These are phyloP conservation scores for Elsinoe ampelina DNA, from an alignment of 2,329 filamentous ascomycete species.

Conservation along the genomic window DNA sequence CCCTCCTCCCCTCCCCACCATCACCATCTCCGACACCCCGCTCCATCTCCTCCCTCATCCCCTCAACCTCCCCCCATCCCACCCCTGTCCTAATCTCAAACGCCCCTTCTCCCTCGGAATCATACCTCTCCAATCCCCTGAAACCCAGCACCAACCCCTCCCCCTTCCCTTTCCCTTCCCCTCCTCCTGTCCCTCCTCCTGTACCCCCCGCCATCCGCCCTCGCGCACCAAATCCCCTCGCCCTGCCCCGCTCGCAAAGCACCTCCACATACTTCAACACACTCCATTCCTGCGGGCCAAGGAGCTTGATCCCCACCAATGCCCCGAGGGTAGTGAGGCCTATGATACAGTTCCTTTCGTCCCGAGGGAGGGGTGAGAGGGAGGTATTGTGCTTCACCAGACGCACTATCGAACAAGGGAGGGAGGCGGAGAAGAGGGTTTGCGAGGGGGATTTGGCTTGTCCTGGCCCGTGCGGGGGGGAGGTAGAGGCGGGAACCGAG, in stretches of 20 bases:
- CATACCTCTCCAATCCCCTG: neutral
- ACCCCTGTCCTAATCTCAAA: slow-evolving; percentile 14
- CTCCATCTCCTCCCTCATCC: slow-evolving; percentile 19
- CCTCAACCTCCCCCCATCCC: neutral
- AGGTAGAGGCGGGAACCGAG: slow-evolving; percentile 7
- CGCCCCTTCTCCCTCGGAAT: slow-evolving; percentile 23
- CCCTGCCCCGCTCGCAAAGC: slow-evolving; percentile 35
- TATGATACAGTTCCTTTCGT: slow-evolving; percentile 40
- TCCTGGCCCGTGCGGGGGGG: neutral
- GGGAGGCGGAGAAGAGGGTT: slow-evolving; percentile 34
- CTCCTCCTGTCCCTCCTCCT: slow-evolving; percentile 15
- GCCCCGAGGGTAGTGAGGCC: slow-evolving; percentile 44
- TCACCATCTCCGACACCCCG: slow-evolving; percentile 20
- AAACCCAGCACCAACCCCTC: slow-evolving; percentile 23
- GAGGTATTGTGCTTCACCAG: slow-evolving; percentile 42
- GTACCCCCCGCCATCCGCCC: too few relatives aligned
- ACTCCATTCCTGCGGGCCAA: slow-evolving; percentile 54
- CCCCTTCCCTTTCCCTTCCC: slow-evolving; percentile 15
- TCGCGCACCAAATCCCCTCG: slow-evolving; percentile 11
- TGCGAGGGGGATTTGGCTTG: slow-evolving; percentile 16
- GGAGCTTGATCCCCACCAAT: slow-evolving; percentile 51
- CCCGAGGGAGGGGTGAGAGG: slow-evolving; percentile 26
- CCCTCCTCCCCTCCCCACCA: slow-evolving; percentile 16
- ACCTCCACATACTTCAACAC: slow-evolving; percentile 67
- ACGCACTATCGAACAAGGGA: slow-evolving; percentile 34